phyloP scores from a whole-genome alignment of 108 stramenopile species.

The Schizochytrium sp. region DNA sequence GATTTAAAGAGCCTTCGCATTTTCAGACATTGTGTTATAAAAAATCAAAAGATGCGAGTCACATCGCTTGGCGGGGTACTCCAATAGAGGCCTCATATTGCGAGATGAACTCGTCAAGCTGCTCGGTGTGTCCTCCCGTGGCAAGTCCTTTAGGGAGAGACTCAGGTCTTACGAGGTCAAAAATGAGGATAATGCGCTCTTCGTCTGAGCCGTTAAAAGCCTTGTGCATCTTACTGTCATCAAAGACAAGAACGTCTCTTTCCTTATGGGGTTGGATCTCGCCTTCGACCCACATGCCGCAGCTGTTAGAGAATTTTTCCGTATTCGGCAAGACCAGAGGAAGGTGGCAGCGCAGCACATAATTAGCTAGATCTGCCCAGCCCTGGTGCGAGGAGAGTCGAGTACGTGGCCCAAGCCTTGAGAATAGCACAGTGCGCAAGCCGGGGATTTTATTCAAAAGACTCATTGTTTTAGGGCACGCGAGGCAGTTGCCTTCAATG shows the following conservation, averaged over 20 bases:
- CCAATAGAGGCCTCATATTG: slow-evolving; percentile 63
- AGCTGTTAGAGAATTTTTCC: slow-evolving; percentile 71
- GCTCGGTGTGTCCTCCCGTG: slow-evolving; percentile 89
- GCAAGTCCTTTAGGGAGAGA: slow-evolving; percentile 86
- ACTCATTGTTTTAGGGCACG: slow-evolving; percentile 83
- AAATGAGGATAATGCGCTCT: slow-evolving; percentile 89
- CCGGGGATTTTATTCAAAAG: slow-evolving; percentile 68
- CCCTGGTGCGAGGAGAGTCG: slow-evolving; percentile 90
- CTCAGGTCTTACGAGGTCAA: slow-evolving; percentile 88
- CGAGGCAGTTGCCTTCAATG: slow-evolving; percentile 80
- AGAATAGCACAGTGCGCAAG: slow-evolving; percentile 91
- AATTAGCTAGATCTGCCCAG: slow-evolving; percentile 95
- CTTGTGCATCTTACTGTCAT: slow-evolving; percentile 93
- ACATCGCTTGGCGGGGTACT: not conserved
- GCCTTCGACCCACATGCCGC: slow-evolving; percentile 96
- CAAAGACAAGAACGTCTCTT: slow-evolving; percentile 87
- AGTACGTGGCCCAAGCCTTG: slow-evolving; percentile 85
- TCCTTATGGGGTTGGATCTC: slow-evolving; percentile 86
- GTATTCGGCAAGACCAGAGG: slow-evolving; percentile 84
- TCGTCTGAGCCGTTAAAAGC: slow-evolving; percentile 87
- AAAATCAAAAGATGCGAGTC: not conserved
- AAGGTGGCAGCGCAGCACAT: slow-evolving; percentile 92
- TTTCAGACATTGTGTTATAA: no score
- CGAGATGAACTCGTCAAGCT: slow-evolving; percentile 89
- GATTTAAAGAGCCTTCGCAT: no score